Conservation (phyloP, 108 stramenopile genomes). For the Nannochloropsis granulata region DNA sequence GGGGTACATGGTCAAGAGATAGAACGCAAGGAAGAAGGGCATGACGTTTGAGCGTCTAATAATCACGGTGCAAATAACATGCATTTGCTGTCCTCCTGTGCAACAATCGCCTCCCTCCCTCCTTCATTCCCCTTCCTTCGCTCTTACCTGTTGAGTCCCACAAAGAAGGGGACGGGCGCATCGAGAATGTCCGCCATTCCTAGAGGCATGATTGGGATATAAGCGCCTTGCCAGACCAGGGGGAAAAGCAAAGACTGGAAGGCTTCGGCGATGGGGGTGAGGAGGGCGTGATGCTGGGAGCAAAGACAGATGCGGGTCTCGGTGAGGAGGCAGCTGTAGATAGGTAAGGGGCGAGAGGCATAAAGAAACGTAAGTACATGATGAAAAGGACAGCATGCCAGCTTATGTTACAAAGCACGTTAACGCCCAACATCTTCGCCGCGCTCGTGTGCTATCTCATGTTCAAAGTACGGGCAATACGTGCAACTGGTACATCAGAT, state of each 20-base stretch:
- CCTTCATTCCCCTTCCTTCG: not conserved
- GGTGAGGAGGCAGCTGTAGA: not conserved
- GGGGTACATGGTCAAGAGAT: too few species aligned
- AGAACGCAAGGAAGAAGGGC: too few species aligned
- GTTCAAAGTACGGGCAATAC: too few species aligned
- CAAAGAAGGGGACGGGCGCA: slow-evolving; percentile 71
- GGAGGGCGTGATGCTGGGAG: slow-evolving; percentile 45
- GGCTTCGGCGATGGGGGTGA: slow-evolving; percentile 60
- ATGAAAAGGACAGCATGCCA: not conserved
- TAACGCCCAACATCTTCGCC: not conserved
- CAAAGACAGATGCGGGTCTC: slow-evolving; percentile 49
- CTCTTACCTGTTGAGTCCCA: slow-evolving; percentile 42
- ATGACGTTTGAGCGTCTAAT: too few species aligned
- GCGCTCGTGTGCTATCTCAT: too few species aligned
- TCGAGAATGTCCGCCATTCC: slow-evolving; percentile 60
- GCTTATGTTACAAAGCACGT: not conserved
- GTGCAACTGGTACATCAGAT: too few species aligned
- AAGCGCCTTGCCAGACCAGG: slow-evolving; percentile 62
- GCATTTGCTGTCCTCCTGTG: too few species aligned
- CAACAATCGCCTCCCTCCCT: not conserved
- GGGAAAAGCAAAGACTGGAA: slow-evolving; percentile 66
- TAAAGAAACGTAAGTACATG: not conserved
- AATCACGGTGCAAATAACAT: not conserved
- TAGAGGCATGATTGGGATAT: slow-evolving; percentile 56
- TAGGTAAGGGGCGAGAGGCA: not conserved